Evolutionary conservation across 2,329 filamentous ascomycete genomes (phyloP).

Genomic region (Mycocentrospora acerina): DNA sequence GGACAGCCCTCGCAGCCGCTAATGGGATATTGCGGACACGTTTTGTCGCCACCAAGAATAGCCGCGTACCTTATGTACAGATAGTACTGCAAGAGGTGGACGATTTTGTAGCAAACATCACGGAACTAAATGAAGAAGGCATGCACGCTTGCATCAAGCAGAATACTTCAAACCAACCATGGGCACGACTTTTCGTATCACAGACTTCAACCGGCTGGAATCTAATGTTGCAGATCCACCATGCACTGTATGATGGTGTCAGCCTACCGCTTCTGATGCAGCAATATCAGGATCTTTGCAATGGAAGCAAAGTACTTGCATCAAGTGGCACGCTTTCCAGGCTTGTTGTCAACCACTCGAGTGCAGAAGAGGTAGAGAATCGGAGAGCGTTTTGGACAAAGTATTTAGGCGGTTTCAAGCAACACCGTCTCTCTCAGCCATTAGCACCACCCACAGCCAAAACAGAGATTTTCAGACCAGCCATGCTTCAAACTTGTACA

Average conservation of each 20-base stretch:
- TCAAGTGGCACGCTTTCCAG: slow-evolving; percentile 41
- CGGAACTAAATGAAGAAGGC: slow-evolving; percentile 14
- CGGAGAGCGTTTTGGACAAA: slow-evolving; percentile 53
- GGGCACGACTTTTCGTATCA: slow-evolving; percentile 41
- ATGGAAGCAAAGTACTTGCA: slow-evolving; percentile 10
- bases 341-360: slow-evolving; percentile 38
- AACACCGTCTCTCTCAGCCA: slow-evolving; percentile 15
- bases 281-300: slow-evolving; percentile 51
- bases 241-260: slow-evolving; percentile 85
- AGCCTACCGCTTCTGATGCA: slow-evolving; percentile 68
- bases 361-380: slow-evolving; percentile 5
- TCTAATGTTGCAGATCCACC: slow-evolving; percentile 65
- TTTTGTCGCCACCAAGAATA: slow-evolving; percentile 58
- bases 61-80: slow-evolving; percentile 62
- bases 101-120: slow-evolving; percentile 35
- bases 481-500: slow-evolving; percentile 44
- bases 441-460: slow-evolving; percentile 30
- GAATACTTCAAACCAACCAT: slow-evolving; percentile 25
- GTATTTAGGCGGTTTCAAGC: slow-evolving; percentile 42
- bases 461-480: slow-evolving; percentile 52
- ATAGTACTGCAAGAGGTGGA: slow-evolving; percentile 52
- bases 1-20: slow-evolving; percentile 58
- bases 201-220: slow-evolving; percentile 33
- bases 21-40: slow-evolving; percentile 69
- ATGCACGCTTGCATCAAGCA: not conserved